Conservation (phyloP, 768 basidiomycete species). For the Chalciporus piperatus region DNA sequence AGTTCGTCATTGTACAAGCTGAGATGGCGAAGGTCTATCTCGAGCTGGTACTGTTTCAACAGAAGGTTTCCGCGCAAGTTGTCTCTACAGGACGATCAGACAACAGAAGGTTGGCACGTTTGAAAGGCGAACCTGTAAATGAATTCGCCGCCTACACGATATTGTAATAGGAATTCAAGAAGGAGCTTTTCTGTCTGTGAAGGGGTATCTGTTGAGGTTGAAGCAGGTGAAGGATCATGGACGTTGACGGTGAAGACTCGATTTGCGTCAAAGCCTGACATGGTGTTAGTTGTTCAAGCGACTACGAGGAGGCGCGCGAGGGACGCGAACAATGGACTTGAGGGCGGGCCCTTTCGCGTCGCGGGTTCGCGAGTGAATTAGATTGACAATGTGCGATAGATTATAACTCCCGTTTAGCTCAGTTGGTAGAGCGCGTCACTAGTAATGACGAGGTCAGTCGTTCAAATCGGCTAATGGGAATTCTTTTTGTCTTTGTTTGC, state of each 20-base stretch:
- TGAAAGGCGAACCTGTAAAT: slow-evolving; percentile 68
- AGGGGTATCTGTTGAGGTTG: slow-evolving; percentile 63
- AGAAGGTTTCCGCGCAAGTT: slow-evolving; percentile 87
- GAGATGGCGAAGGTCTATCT: slow-evolving; percentile 80
- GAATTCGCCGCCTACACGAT: slow-evolving; percentile 87
- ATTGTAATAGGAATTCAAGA: slow-evolving; percentile 83
- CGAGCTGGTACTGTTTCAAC: slow-evolving; percentile 80
- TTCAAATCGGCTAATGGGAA: slow-evolving; percentile 43
- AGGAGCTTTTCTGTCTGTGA: slow-evolving; percentile 80
- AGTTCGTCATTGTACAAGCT: slow-evolving; percentile 91
- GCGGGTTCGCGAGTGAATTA: too few relatives aligned
- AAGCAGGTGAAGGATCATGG: slow-evolving; percentile 53
- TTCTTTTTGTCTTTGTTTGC: slow-evolving; percentile 10
- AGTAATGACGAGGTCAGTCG: slow-evolving; percentile 46
- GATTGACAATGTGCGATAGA: too few relatives aligned
- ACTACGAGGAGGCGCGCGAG: not conserved
- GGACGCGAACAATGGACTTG: slow-evolving; percentile 18
- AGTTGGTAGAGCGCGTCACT: slow-evolving; percentile 52
- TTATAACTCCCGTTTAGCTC: slow-evolving; percentile 47
- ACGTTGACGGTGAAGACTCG: slow-evolving; percentile 80
- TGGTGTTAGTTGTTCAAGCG: slow-evolving; percentile 27
- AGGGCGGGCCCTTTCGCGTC: slow-evolving; percentile 34
- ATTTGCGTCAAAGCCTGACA: slow-evolving; percentile 89
- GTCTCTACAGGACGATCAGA: slow-evolving; percentile 48
- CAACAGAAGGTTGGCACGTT: not conserved